These are phyloP conservation scores for Lactarius vividus DNA, from an alignment of 768 basidiomycete genomes.

Conservation along the genomic window DNA sequence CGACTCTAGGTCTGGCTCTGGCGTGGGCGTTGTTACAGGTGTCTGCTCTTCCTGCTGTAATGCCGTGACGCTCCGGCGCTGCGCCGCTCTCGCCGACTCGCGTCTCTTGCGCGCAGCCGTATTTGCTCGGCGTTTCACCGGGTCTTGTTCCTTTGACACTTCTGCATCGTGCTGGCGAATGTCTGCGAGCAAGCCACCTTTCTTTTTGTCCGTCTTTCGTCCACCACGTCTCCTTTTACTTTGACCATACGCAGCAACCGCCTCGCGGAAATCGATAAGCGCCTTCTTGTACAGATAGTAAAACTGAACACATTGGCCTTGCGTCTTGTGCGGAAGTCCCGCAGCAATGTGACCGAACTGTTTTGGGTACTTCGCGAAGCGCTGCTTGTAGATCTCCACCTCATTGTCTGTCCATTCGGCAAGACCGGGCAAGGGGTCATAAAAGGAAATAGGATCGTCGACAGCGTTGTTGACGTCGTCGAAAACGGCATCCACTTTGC, in stretches of 20 bases:
- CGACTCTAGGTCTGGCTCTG: slow-evolving; percentile 54
- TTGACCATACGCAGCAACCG: slow-evolving; percentile 62
- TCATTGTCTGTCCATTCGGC: slow-evolving; percentile 89
- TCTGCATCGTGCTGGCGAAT: slow-evolving; percentile 72
- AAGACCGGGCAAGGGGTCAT: slow-evolving; percentile 66
- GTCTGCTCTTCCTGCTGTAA: slow-evolving; percentile 49
- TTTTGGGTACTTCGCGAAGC: slow-evolving; percentile 84
- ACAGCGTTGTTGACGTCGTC: slow-evolving; percentile 87
- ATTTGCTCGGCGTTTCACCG: slow-evolving; percentile 24
- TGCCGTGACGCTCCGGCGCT: slow-evolving; percentile 25
- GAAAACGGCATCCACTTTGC: slow-evolving; percentile 59
- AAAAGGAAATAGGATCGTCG: slow-evolving; percentile 73
- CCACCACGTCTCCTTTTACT: slow-evolving; percentile 62
- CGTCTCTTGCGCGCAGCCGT: slow-evolving; percentile 14
- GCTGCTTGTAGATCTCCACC: slow-evolving; percentile 70
- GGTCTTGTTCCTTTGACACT: slow-evolving; percentile 29
- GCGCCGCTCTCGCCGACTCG: slow-evolving; percentile 19
- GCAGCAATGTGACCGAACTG: slow-evolving; percentile 93
- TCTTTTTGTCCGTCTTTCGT: slow-evolving; percentile 62
- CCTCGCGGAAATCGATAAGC: slow-evolving; percentile 78
- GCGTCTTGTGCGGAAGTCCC: slow-evolving; percentile 76
- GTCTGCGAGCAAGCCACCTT: slow-evolving; percentile 77
- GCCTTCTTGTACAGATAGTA: slow-evolving; percentile 96
- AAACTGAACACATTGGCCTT: slow-evolving; percentile 85
- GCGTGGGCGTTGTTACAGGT: slow-evolving; percentile 58